Conservation (phyloP, 2,329 filamentous ascomycete genomes). For the Phaeoacremonium minimum region DNA sequence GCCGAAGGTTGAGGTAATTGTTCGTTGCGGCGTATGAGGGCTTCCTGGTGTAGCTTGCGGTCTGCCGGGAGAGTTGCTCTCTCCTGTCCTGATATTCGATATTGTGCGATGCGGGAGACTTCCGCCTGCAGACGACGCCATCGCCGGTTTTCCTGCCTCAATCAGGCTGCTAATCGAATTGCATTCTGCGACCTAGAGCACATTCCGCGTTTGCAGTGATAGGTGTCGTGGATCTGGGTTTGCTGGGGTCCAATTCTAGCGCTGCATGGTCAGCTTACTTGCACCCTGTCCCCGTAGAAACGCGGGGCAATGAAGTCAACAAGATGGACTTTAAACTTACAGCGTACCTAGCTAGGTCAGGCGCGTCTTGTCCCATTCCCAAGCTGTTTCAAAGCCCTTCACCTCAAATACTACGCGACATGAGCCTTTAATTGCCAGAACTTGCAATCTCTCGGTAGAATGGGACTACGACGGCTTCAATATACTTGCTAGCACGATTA, state of each 20-base stretch:
- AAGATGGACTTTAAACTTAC: no score
- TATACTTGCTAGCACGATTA: no score
- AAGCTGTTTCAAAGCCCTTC: no score
- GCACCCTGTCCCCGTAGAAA: slow-evolving; percentile 19
- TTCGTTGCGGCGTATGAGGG: slow-evolving; percentile 58
- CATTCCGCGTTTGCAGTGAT: slow-evolving; percentile 3
- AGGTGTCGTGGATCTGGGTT: neutral
- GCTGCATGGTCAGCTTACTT: no score
- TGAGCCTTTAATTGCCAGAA: no score
- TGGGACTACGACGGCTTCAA: no score
- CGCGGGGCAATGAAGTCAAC: slow-evolving; percentile 20
- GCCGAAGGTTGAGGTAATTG: slow-evolving; percentile 51
- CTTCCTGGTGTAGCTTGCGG: slow-evolving; percentile 10
- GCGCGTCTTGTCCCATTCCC: no score
- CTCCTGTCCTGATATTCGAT: slow-evolving; percentile 49
- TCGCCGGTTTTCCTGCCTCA: slow-evolving; percentile 2
- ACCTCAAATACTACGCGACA: no score
- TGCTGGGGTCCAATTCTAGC: no score
- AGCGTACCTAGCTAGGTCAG: no score
- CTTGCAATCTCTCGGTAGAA: no score
- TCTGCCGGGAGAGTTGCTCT: slow-evolving; percentile 21
- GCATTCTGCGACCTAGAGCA: slow-evolving; percentile 1
- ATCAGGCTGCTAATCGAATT: slow-evolving; percentile 3
- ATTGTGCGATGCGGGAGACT: slow-evolving; percentile 54
- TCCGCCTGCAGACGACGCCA: slow-evolving; percentile 20